A percentile compares a stretch with the other conserved stretches of the same genome.
These are phyloP conservation scores for Lomentospora prolificans DNA, from an alignment of 2,329 filamentous ascomycete species.

Conservation along the genomic window DNA sequence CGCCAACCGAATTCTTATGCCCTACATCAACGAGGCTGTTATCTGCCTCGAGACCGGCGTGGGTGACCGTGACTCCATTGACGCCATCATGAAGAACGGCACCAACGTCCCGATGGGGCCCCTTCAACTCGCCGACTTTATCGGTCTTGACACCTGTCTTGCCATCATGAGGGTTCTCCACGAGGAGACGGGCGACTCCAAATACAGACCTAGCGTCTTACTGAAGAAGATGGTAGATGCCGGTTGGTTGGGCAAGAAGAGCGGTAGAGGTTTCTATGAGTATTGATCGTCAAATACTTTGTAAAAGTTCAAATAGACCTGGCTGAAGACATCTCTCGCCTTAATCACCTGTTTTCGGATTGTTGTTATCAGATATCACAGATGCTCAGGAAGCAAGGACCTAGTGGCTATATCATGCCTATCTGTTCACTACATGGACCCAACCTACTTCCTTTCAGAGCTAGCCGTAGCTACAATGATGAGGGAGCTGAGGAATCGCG, in stretches of 20 bases:
- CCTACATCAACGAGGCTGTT: conserved; percentile 97
- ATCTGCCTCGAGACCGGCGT: conserved; percentile 93
- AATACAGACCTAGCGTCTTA: conserved; percentile 84
- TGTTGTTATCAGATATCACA: background rate
- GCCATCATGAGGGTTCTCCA: conserved; percentile 96
- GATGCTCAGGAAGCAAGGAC: background rate
- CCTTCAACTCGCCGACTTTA: conserved; percentile 88
- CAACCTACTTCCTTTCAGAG: too few species aligned
- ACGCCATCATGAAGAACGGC: conserved; percentile 98
- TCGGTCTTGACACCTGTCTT: conserved; percentile 90
- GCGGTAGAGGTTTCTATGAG: conserved; percentile 89
- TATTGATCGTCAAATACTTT: conserved; percentile 40
- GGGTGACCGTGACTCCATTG: conserved; percentile 82
- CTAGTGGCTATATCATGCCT: too few species aligned
- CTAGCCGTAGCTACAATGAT: too few species aligned
- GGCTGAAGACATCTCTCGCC: background rate
- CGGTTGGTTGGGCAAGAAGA: conserved; percentile 96
- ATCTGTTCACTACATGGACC: too few species aligned
- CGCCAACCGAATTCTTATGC: conserved; percentile 95
- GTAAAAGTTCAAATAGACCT: conserved; percentile 4
- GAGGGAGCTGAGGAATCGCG: too few species aligned
- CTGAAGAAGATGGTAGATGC: conserved; percentile 95
- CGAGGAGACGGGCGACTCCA: conserved; percentile 84
- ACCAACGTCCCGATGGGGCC: conserved; percentile 99
- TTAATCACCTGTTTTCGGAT: background rate